These are phyloP conservation scores for Globisporangium paddicum DNA, from an alignment of 352 stramenopile species.

Conservation along the genomic window DNA sequence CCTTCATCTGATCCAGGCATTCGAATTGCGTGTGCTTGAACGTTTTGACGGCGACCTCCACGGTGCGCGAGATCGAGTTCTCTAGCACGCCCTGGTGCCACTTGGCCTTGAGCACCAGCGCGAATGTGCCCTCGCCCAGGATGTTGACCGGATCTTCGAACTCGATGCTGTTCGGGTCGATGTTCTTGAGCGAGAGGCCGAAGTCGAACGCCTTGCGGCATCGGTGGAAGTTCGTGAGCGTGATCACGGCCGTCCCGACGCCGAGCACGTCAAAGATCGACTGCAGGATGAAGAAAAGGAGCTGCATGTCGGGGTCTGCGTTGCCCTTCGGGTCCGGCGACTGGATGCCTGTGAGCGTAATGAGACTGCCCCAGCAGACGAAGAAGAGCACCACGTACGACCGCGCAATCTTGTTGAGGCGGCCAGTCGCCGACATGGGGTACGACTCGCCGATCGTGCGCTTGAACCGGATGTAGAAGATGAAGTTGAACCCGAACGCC, in stretches of 20 bases:
- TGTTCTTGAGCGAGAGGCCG: slow-evolving; percentile 71
- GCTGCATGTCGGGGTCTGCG: slow-evolving; percentile 18
- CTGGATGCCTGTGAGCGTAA: slow-evolving; percentile 51
- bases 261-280: slow-evolving; percentile 68
- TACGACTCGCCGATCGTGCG: slow-evolving; percentile 69
- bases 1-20: slow-evolving; percentile 74
- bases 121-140: slow-evolving; percentile 77
- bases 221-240: slow-evolving; percentile 69
- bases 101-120: slow-evolving; percentile 65
- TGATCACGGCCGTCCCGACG: slow-evolving; percentile 61
- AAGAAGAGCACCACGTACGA: slow-evolving; percentile 71
- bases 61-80: slow-evolving; percentile 32
- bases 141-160: slow-evolving; percentile 78
- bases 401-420: slow-evolving; percentile 62
- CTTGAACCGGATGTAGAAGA: slow-evolving; percentile 77
- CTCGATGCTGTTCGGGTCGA: slow-evolving; percentile 69
- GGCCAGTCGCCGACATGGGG: slow-evolving; percentile 54
- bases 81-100: slow-evolving; percentile 58
- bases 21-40: slow-evolving; percentile 79
- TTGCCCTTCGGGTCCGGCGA: slow-evolving; percentile 18
- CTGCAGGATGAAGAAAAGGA: slow-evolving; percentile 44
- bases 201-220: slow-evolving; percentile 75
- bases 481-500: slow-evolving; percentile 70
- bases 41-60: slow-evolving; percentile 78
- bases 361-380: slow-evolving; percentile 69